phyloP scores from a whole-genome alignment of 441 rosid species.

The Jatropha podagrica region DNA sequence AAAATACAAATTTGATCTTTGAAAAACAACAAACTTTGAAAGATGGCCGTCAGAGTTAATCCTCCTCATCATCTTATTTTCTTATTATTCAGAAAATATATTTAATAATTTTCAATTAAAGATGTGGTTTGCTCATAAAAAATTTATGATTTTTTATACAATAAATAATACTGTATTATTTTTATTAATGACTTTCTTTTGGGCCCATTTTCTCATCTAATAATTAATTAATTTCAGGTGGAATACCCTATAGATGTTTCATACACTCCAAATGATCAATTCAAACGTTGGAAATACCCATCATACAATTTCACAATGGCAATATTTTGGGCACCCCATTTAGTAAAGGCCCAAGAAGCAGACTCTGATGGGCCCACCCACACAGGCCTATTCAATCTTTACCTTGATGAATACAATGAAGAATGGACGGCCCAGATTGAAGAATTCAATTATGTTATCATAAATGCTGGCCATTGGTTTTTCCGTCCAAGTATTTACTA shows the following conservation, averaged over 20 bases:
- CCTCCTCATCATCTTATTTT: background rate
- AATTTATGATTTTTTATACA: no score
- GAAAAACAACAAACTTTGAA: no score
- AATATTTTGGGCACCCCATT: constrained; percentile 83
- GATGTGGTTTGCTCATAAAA: no score
- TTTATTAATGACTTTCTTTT: no score
- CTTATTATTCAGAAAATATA: no score
- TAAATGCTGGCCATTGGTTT: constrained; percentile 87
- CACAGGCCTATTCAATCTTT: constrained; percentile 58
- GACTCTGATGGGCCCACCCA: constrained; percentile 51
- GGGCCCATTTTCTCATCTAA: no score
- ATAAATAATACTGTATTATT: no score
- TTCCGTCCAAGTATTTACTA: constrained; percentile 65
- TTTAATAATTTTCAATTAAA: no score
- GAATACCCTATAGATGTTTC: constrained; percentile 57
- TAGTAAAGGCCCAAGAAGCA: constrained; percentile 59
- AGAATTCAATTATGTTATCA: constrained; percentile 49
- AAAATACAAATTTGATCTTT: no score
- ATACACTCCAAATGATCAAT: constrained; percentile 39
- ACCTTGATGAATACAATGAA: constrained; percentile 54
- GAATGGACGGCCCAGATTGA: constrained; percentile 62
- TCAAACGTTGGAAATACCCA: constrained; percentile 56
- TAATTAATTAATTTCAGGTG: constrained; percentile 40
- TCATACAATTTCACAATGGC: constrained; percentile 57
- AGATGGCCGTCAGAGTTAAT: no score